A percentile compares a stretch with the other conserved stretches of the same genome.
phyloP scores from a whole-genome alignment of 148 eudicot genomes.

The Arctostaphylos glauca region DNA sequence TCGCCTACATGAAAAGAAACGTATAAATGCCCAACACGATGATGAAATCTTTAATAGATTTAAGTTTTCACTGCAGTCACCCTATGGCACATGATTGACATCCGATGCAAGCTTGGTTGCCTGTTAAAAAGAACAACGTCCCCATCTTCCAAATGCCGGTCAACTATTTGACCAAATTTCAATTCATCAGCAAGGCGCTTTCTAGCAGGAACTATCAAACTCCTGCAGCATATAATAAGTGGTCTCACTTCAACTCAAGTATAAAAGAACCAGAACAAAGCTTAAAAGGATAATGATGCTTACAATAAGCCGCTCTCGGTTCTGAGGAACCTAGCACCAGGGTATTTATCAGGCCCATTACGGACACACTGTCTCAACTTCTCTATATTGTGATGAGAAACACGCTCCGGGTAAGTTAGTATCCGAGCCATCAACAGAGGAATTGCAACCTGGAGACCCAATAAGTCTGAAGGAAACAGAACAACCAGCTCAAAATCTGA shows the following conservation, averaged over 20 bases:
- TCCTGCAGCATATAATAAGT: slow-evolving; percentile 44
- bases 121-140: slow-evolving; percentile 93
- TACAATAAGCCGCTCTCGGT: slow-evolving; percentile 69
- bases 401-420: slow-evolving; percentile 86
- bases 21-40: slow-evolving; percentile 6
- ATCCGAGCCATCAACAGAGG: slow-evolving; percentile 82
- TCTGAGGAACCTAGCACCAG: slow-evolving; percentile 78
- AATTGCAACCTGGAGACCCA: slow-evolving; percentile 70
- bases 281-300: slow-evolving; percentile 17
- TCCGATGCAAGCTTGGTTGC: slow-evolving; percentile 98
- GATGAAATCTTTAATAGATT: background rate
- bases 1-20: slow-evolving; percentile 52
- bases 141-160: slow-evolving; percentile 94
- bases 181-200: slow-evolving; percentile 83
- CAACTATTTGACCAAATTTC: slow-evolving; percentile 77
- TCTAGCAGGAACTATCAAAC: slow-evolving; percentile 49
- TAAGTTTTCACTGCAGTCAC: slow-evolving; percentile 32
- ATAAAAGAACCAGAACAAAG: slow-evolving; percentile 2
- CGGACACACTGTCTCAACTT: slow-evolving; percentile 89
- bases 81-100: slow-evolving; percentile 99
- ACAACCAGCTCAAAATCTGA: background rate
- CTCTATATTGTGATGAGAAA: slow-evolving; percentile 84
- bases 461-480: slow-evolving; percentile 4
- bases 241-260: slow-evolving; percentile 1
- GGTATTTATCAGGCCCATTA: slow-evolving; percentile 85